phyloP scores from a whole-genome alignment of 352 stramenopile genomes.

The Phytophthora gonapodyides region DNA sequence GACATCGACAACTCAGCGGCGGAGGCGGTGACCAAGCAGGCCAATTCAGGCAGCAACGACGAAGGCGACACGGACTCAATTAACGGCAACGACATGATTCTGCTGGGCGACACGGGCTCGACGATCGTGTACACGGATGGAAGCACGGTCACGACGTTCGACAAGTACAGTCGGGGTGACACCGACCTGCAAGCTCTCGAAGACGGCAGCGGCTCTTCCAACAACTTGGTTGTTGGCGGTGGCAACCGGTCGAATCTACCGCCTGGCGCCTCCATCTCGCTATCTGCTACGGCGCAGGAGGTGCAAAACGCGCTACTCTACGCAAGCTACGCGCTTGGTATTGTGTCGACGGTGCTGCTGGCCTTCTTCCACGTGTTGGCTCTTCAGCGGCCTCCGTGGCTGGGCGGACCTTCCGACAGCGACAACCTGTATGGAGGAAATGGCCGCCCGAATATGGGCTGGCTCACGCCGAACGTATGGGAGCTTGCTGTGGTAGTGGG shows the following conservation, averaged over 20 bases:
- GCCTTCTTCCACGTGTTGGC: slow-evolving; percentile 64
- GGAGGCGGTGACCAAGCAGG: slow-evolving; percentile 33
- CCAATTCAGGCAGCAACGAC: slow-evolving; percentile 28
- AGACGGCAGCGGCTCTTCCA: slow-evolving; percentile 31
- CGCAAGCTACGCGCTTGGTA: slow-evolving; percentile 50
- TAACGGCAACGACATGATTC: slow-evolving; percentile 30
- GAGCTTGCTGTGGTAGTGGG: slow-evolving; percentile 60
- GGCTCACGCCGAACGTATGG: slow-evolving; percentile 69
- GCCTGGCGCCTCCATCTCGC: slow-evolving; percentile 60
- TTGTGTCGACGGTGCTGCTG: slow-evolving; percentile 52
- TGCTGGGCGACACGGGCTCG: slow-evolving; percentile 38
- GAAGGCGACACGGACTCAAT: slow-evolving; percentile 21
- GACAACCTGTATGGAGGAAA: slow-evolving; percentile 22
- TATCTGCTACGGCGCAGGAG: slow-evolving; percentile 48
- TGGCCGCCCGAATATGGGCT: slow-evolving; percentile 31
- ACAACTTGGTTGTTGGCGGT: slow-evolving; percentile 51
- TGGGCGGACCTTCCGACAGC: slow-evolving; percentile 31
- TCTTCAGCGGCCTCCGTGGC: slow-evolving; percentile 47
- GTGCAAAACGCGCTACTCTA: slow-evolving; percentile 59
- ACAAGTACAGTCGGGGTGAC: slow-evolving; percentile 42
- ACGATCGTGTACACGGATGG: slow-evolving; percentile 45
- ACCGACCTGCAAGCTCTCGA: slow-evolving; percentile 18
- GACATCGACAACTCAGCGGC: slow-evolving; percentile 34
- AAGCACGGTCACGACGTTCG: slow-evolving; percentile 40
- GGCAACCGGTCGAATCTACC: slow-evolving; percentile 53